Percentiles rank a stretch among this genome's conserved stretches.
Evolutionary conservation across 768 basidiomycete species (phyloP).

Genomic region (Suillus luteus): DNA sequence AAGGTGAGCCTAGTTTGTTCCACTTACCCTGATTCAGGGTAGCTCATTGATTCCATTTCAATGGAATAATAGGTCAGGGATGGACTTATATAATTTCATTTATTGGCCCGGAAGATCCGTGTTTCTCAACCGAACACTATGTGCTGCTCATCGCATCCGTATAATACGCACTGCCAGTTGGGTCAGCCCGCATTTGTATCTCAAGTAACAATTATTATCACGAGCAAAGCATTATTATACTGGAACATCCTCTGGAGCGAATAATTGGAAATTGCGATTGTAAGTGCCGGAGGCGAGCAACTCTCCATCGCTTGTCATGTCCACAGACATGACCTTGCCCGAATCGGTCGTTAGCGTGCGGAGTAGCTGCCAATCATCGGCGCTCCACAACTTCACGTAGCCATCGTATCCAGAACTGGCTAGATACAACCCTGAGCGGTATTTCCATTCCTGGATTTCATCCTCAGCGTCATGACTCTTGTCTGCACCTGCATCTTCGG

Average conservation of each 20-base stretch:
- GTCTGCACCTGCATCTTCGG: constrained; percentile 33
- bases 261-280: constrained; percentile 93
- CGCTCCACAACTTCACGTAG: constrained; percentile 93
- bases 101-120: constrained; percentile 16
- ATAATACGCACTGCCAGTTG: constrained; percentile 2
- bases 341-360: constrained; percentile 89
- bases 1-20: constrained; percentile 52
- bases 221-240: constrained; percentile 25
- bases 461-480: constrained; percentile 29
- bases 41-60: constrained; percentile 25
- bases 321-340: constrained; percentile 99
- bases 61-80: constrained; percentile 38
- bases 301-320: constrained; percentile 80
- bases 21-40: constrained; percentile 24
- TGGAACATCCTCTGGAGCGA: constrained; percentile 70
- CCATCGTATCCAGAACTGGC: constrained; percentile 95
- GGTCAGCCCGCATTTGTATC: constrained; percentile 28
- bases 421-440: constrained; percentile 88
- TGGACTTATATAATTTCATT: constrained; percentile 39
- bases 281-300: constrained; percentile 89
- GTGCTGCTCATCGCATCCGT: constrained; percentile 4
- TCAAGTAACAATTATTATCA: constrained; percentile 28
- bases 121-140: constrained; percentile 1
- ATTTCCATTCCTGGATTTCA: constrained; percentile 66
- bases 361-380: constrained; percentile 96